These are phyloP conservation scores for Lactifluus echinatus DNA, from an alignment of 768 basidiomycete genomes.

Conservation along the genomic window DNA sequence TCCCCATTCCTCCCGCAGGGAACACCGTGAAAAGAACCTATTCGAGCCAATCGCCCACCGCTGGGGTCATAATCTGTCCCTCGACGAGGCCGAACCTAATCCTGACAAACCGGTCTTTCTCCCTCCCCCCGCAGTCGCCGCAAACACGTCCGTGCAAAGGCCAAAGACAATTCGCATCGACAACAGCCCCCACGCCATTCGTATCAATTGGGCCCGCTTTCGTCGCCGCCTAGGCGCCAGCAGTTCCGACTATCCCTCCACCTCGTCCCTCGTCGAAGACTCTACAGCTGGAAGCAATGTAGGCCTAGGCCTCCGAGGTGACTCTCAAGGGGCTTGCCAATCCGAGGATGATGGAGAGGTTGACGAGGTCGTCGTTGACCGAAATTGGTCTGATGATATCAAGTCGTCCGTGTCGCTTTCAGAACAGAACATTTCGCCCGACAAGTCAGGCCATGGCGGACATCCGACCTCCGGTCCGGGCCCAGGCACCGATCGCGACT, in stretches of 20 bases:
- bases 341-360: conserved; percentile 37
- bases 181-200: conserved; percentile 25
- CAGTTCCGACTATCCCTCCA: conserved; percentile 47
- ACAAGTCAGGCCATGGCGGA: conserved; percentile 41
- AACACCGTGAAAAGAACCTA: neutral
- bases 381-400: conserved; percentile 54
- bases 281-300: conserved; percentile 24
- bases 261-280: conserved; percentile 23
- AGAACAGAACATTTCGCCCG: conserved; percentile 40
- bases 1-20: neutral
- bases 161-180: conserved; percentile 34
- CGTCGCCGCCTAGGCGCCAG: conserved; percentile 47
- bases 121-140: conserved; percentile 12
- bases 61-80: neutral
- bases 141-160: conserved; percentile 24
- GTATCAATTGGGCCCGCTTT: conserved; percentile 42
- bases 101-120: conserved; percentile 4
- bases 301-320: conserved; percentile 23
- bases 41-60: neutral
- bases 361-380: conserved; percentile 70
- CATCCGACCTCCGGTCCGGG: conserved; percentile 27
- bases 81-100: neutral
- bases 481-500: conserved; percentile 33
- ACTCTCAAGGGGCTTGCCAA: conserved; percentile 27
- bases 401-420: conserved; percentile 45